Base-by-base conservation (phyloP, 768 basidiomycete genomes). In the Baorangia bicolor region DNA sequence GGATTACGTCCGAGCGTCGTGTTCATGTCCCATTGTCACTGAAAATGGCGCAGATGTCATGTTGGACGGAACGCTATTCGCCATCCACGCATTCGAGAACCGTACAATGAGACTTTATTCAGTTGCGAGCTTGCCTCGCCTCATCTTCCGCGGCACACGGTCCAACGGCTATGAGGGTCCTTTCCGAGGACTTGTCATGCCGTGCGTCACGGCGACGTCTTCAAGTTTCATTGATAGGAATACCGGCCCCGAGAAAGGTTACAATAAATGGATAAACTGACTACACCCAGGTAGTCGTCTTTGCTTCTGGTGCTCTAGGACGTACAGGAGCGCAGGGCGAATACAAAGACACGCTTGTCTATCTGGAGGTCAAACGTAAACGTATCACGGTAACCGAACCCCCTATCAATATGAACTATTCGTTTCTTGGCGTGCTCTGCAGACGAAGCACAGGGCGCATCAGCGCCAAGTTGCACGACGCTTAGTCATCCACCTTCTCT, bases 341-440 rank as follows among this genome's bases (percentile, higher is more conserved):
- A 12, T 23, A 37, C 18, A 28, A 27, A 12, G 48, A 7, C 13
- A 8, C 25, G 20, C 28, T 45, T 13, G 4, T 14, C 44, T 30
- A 45, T 20, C 41, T 21, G 18, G 8, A 20, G 9, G 10, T n/a
- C 18, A 51, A 2, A 58, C 58, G 50, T 59, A 59, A 62, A 46
- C 0, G 40, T 8, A 23, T 50, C 50, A 49, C 47, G 44, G 47
- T 21, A 55, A 47, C 16, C 42, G 44, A 64, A 48, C 45, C 62
- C 45, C 62, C 62, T 63, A 63, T 64, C 27, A 11, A 40, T 37
- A 46, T 46, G 60, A 42, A 25, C 35, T 31, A 45, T 42, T 11
- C 31, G 48, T 53, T 61, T 62, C 55, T 34, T 53, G 31, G 27
- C 27, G 2, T 34, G 59, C 23, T 49, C 35, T 39, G 49, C 47